phyloP scores from a whole-genome alignment of 225 moss, liverwort and hornwort species.

The Pseudisothecium myosuroides region DNA sequence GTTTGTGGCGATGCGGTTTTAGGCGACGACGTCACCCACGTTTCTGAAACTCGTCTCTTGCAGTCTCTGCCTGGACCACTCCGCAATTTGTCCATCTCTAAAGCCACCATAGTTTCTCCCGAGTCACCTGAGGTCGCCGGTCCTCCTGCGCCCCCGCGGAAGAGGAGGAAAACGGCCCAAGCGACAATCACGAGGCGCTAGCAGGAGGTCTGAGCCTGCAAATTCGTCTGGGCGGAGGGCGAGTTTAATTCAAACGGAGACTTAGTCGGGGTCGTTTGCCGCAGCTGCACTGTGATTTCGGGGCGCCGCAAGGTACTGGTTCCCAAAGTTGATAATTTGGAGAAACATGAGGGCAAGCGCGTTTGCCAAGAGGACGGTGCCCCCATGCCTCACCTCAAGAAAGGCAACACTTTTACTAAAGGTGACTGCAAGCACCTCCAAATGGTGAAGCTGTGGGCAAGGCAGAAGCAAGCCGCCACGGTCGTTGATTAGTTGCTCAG shows the following conservation, averaged over 20 bases:
- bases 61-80: no score
- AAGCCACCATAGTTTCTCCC: no score
- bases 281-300: rapidly evolving
- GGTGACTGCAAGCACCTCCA: not conserved
- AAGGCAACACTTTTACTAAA: not conserved
- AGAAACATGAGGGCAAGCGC: not conserved
- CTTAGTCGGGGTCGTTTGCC: rapidly evolving
- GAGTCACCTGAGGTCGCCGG: rapidly evolving
- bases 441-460: not conserved
- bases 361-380: not conserved
- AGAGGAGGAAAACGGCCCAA: not conserved
- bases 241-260: not conserved
- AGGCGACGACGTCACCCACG: no score
- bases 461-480: rapidly evolving
- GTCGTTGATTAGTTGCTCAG: not conserved
- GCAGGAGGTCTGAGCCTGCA: not conserved
- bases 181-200: rapidly evolving
- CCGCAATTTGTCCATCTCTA: rapidly evolving
- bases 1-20: no score
- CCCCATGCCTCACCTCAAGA: not conserved
- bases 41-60: rapidly evolving
- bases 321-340: not conserved
- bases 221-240: not conserved
- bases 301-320: not conserved
- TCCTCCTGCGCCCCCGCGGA: not conserved